Base-by-base conservation (phyloP, 305 asterid genomes). In the Fraxinus greggii region DNA sequence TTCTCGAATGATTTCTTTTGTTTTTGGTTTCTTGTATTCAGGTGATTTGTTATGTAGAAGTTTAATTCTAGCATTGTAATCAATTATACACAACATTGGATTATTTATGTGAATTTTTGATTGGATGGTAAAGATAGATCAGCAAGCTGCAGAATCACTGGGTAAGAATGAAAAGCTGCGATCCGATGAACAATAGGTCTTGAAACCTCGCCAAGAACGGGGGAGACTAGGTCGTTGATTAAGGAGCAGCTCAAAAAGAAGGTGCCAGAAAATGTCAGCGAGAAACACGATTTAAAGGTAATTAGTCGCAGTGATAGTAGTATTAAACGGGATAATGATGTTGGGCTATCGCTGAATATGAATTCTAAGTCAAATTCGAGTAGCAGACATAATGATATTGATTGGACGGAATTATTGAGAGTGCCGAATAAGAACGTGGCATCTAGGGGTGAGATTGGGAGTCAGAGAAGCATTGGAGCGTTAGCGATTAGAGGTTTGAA, bases 131-230 rank as follows among this genome's bases (percentile, higher is more conserved):
- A 89, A 94, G 99, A 94, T 95, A 76, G 99, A 95, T 85, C 97
- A 93, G 87, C 99, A 95, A 93, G 99, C 99, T 79, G 98, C 99
- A 61, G 98, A 89, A 32, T 93, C 98, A 15, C 96, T 95, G 15
- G 84, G 93, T 40, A 95, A 94, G 88, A 88, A 88, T 83, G 98
- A 95, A 77, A 90, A 89, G 78, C 83, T 83, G 13, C 88, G 90
- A 84, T 83, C 89, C 51, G 94, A 87, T 67, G 94, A 88, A 72
- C 88, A 84, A 75, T 81, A 83, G 91, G 83, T 81, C 69, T 75
- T 17, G 92, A 87, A 51, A 83, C 83, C 51, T 81, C 88, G 24
- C 86, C 88, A 15, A 90, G 85, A 83, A 51, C 82, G 12, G 83
- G 86, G 40, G 97, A 88, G 83, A 81, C 85, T 10, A 94, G 86